phyloP scores from a whole-genome alignment of 2,329 filamentous ascomycete genomes.

The Chaetomiaceae sp. region DNA sequence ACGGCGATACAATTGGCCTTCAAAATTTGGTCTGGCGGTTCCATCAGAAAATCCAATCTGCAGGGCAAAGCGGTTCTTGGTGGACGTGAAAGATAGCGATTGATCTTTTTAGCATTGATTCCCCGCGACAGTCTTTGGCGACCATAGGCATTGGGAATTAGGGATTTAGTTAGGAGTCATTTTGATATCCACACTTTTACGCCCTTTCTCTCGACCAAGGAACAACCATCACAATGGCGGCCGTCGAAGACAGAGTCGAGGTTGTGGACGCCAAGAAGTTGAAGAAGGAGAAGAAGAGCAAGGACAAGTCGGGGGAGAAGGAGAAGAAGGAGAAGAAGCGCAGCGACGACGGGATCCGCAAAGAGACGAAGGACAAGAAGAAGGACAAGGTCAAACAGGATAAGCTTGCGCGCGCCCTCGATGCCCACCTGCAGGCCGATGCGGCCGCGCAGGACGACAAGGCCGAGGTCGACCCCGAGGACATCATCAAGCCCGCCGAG shows the following conservation, averaged over 20 bases:
- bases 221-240: constrained; percentile 21
- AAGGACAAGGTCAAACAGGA: constrained; percentile 71
- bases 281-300: constrained; percentile 39
- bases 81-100: background rate
- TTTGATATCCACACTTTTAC: background rate
- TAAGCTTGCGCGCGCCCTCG: constrained; percentile 61
- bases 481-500: constrained; percentile 39
- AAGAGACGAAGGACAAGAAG: constrained; percentile 57
- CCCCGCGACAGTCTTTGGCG: background rate
- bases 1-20: constrained; percentile 26
- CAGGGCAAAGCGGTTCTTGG: constrained; percentile 2
- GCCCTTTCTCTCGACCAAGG: background rate
- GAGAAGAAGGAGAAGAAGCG: constrained; percentile 46
- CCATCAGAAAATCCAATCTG: constrained; percentile 27
- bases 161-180: background rate
- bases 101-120: background rate
- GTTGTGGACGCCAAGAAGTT: constrained; percentile 23
- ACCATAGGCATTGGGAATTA: background rate
- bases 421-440: constrained; percentile 59
- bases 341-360: constrained; percentile 51
- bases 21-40: constrained; percentile 22
- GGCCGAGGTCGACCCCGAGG: constrained; percentile 43
- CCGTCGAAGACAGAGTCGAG: constrained; percentile 21
- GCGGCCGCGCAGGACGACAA: constrained; percentile 41
- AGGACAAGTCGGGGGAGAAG: constrained; percentile 38